Evolutionary conservation across 1,284 basidiomycete genomes (phyloP), one percentile per base, ranked within the genome.

Genomic region (Austroboletus rostrupii): DNA sequence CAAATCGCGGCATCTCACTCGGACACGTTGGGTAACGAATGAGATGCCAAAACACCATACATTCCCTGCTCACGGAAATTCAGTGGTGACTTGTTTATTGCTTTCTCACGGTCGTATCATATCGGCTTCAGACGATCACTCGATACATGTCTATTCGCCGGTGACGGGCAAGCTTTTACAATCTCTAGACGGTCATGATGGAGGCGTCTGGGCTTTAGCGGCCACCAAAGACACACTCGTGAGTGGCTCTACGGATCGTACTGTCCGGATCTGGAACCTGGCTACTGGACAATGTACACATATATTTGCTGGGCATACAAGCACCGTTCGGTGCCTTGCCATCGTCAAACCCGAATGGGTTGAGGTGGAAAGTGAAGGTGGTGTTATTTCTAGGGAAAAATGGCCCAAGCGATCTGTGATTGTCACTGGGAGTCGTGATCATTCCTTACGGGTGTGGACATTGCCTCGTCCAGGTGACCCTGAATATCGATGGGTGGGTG

Each of bases 91-190:
- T 29, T 96, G 92, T 69, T 79, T 97, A 44, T 82, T 97, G 61
- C 92, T 97, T 72, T 95, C 94, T 45, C 84, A 85, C 57, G 89
- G 90, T 41, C 91, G 94, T 60, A 92, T 97, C 69, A 92, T 97
- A 60, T 93, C 91, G 6, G 94, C 94, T 10, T 96, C 93, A 1
- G 92, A 94, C 65, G 91, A 92, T 67, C 90, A 95, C 62, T 90
- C 90, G 5, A 96, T 97, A 61, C 90, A 94, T 65, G 83, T 97
- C 42, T 96, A 95, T 68, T 87, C 85, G 23, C 92, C 92, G 16
- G 68, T 77, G 21, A 91, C 87, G 0, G 94, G 94, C 7, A 77
- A 82, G 43, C 77, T 91, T 21, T 69, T 87, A 6, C 83, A 80
- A 47, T 81, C 85, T 1, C 76, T 97, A 19, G 79, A 88, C 50